These are phyloP conservation scores for Penicillium coffeae DNA, from an alignment of 495 filamentous ascomycete genomes.

Conservation along the genomic window DNA sequence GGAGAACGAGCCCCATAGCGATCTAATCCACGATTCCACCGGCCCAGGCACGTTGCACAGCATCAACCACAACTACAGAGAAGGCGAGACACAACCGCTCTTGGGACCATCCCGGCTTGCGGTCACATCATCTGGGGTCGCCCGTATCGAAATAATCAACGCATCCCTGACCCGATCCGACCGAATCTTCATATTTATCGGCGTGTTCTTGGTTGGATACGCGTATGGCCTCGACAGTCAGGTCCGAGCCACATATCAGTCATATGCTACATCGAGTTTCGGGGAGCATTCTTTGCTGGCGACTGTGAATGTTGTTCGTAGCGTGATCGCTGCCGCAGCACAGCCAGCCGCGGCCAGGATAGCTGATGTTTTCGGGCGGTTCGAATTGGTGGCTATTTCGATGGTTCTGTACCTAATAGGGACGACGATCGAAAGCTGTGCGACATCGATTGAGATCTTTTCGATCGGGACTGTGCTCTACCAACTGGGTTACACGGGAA, in stretches of 20 bases:
- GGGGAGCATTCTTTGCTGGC: conserved; percentile 9
- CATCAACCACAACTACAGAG: background rate
- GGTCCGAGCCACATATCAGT: conserved; percentile 6
- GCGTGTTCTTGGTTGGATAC: conserved; percentile 9
- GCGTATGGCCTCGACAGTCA: conserved; percentile 8
- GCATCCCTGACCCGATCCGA: background rate
- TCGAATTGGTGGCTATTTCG: conserved; percentile 5
- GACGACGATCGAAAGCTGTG: conserved; percentile 2
- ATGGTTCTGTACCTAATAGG: conserved; percentile 9
- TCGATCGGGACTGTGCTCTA: conserved; percentile 3
- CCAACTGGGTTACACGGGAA: conserved; percentile 3
- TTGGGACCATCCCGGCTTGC: background rate
- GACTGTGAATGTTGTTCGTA: conserved; percentile 7
- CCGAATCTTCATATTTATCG: conserved; percentile 3
- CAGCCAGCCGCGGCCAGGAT: conserved; percentile 7
- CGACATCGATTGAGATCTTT: conserved; percentile 3
- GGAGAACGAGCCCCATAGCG: background rate
- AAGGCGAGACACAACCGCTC: conserved; percentile 1
- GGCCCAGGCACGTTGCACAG: background rate
- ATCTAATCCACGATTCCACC: background rate
- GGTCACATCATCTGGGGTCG: conserved; percentile 6
- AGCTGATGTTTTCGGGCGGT: conserved; percentile 8
- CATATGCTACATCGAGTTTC: conserved; percentile 9
- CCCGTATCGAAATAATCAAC: conserved; percentile 7
- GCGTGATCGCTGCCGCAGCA: conserved; percentile 7